Evolutionary conservation across 163 green algal species (phyloP).

Genomic region (Scenedesmus sp.): DNA sequence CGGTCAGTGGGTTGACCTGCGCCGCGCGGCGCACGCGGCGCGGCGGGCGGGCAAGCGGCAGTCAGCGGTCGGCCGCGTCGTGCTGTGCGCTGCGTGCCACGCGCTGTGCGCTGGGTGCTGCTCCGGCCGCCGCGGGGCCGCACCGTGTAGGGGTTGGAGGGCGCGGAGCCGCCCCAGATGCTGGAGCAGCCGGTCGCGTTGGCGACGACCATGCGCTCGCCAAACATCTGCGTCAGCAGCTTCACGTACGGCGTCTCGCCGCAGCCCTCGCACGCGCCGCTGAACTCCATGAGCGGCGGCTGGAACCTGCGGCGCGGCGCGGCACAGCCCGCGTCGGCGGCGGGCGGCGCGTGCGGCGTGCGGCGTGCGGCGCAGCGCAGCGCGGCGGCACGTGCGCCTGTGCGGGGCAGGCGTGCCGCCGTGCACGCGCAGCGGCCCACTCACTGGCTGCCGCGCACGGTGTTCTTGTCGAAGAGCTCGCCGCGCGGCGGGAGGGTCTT

Average conservation of each 20-base stretch:
- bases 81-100: not conserved
- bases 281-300: conserved; percentile 66
- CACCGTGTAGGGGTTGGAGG: conserved; percentile 68
- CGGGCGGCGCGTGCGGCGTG: too few relatives aligned
- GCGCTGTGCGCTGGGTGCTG: not conserved
- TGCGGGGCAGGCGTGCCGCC: too few relatives aligned
- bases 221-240: conserved; percentile 71
- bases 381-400: too few relatives aligned
- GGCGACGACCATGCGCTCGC: conserved; percentile 66
- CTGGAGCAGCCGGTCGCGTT: conserved; percentile 68
- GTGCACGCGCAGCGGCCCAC: too few relatives aligned
- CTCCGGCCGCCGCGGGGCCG: conserved; percentile 43
- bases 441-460: conserved; percentile 46
- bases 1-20: conserved; percentile 27
- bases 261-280: conserved; percentile 63
- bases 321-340: too few relatives aligned
- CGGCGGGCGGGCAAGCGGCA: too few relatives aligned
- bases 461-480: conserved; percentile 57
- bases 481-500: conserved; percentile 33
- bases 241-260: conserved; percentile 3
- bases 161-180: conserved; percentile 68
- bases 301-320: conserved; percentile 53
- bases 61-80: not conserved
- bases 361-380: too few relatives aligned
- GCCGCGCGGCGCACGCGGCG: not conserved